phyloP scores from a whole-genome alignment of 2,329 filamentous ascomycete species.

The Aspergillus quadrilineatus region DNA sequence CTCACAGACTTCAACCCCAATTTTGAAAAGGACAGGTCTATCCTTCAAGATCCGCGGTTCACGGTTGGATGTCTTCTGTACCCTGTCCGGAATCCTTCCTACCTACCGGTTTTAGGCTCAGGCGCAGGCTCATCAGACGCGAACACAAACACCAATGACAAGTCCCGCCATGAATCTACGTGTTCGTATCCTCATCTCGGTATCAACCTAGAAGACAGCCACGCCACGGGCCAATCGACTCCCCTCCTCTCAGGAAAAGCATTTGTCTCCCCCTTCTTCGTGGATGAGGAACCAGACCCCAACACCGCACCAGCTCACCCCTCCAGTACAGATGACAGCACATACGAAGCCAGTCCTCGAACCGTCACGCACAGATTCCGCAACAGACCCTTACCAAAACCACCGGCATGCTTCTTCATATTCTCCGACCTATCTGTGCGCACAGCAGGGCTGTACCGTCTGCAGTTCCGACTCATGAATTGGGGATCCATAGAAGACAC shows the following conservation, averaged over 20 bases:
- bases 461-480: slow-evolving; percentile 49
- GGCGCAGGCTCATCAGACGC: slow-evolving; percentile 2
- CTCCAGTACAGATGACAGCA: slow-evolving; percentile 19
- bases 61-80: slow-evolving; percentile 47
- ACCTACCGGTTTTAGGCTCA: background rate
- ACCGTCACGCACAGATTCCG: slow-evolving; percentile 8
- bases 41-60: slow-evolving; percentile 41
- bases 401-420: slow-evolving; percentile 48
- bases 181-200: background rate
- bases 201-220: slow-evolving; percentile 16
- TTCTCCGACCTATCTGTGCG: slow-evolving; percentile 50
- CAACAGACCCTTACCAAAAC: slow-evolving; percentile 8
- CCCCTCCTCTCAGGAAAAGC: slow-evolving; percentile 40
- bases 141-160: slow-evolving; percentile 1
- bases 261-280: slow-evolving; percentile 45
- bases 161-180: background rate
- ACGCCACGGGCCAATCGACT: slow-evolving; percentile 24
- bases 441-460: slow-evolving; percentile 44
- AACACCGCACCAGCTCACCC: slow-evolving; percentile 42
- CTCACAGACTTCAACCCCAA: slow-evolving; percentile 45
- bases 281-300: slow-evolving; percentile 45
- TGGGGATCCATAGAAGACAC: slow-evolving; percentile 37
- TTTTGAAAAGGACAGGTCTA: slow-evolving; percentile 37
- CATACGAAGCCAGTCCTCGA: slow-evolving; percentile 10
- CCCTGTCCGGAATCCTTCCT: slow-evolving; percentile 27